phyloP scores from a whole-genome alignment of 768 basidiomycete species.

The Amylocystis lapponica region DNA sequence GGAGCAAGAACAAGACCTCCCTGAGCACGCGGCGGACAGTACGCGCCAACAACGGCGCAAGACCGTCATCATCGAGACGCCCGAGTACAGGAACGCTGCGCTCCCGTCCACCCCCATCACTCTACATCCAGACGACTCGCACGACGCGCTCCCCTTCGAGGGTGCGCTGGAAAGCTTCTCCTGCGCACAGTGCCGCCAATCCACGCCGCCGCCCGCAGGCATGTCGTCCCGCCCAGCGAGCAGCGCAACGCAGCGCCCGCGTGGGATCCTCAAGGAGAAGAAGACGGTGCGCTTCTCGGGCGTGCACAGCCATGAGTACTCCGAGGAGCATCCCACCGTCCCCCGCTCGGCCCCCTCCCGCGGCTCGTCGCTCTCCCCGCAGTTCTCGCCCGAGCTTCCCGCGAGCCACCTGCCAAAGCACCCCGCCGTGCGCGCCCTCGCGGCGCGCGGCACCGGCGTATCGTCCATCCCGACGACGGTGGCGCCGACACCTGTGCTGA shows the following conservation, averaged over 20 bases:
- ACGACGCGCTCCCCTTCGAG: conserved; percentile 17
- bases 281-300: conserved; percentile 34
- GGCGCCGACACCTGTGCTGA: conserved; percentile 1
- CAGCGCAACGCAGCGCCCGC: conserved; percentile 23
- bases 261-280: conserved; percentile 34
- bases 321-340: background rate
- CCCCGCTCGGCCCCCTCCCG: background rate
- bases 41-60: conserved; percentile 17
- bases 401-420: conserved; percentile 17
- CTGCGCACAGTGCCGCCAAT: conserved; percentile 18
- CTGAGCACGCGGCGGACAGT: background rate
- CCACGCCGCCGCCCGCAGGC: conserved; percentile 9
- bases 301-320: conserved; percentile 17
- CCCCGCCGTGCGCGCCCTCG: conserved; percentile 17
- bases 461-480: conserved; percentile 9
- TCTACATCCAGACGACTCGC: conserved; percentile 3
- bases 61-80: conserved; percentile 26
- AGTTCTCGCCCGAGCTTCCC: background rate
- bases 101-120: background rate
- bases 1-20: background rate
- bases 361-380: conserved; percentile 1
- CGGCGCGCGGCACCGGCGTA: conserved; percentile 5
- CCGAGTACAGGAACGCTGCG: conserved; percentile 1
- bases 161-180: conserved; percentile 8
- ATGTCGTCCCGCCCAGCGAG: conserved; percentile 16